phyloP scores from a whole-genome alignment of 2,329 filamentous ascomycete species.

The Hymenoscyphus linearis region DNA sequence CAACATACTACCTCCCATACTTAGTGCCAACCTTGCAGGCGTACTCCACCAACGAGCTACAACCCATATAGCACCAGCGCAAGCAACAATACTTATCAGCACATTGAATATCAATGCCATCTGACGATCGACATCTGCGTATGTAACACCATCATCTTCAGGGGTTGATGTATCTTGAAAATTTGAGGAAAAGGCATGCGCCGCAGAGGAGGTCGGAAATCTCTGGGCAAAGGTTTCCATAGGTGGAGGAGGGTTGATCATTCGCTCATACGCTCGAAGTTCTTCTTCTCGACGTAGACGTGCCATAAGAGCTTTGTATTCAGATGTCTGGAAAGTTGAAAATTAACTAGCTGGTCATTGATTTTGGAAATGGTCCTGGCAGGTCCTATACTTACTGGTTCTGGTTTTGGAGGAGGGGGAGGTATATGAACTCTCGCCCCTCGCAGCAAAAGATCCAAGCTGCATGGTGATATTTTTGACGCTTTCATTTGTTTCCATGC shows the following conservation, averaged over 20 bases:
- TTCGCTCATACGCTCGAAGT: slow-evolving; percentile 72
- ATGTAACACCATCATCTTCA: slow-evolving; percentile 60
- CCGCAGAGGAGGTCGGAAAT: slow-evolving; percentile 48
- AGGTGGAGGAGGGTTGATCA: slow-evolving; percentile 58
- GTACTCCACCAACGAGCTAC: slow-evolving; percentile 70
- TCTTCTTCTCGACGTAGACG: slow-evolving; percentile 80
- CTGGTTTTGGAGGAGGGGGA: slow-evolving; percentile 74
- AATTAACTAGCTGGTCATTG: slow-evolving; percentile 7
- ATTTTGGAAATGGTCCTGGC: not conserved
- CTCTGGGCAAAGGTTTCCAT: slow-evolving; percentile 55
- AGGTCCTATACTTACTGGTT: slow-evolving; percentile 54
- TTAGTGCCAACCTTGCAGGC: slow-evolving; percentile 63
- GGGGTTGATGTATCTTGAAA: slow-evolving; percentile 33
- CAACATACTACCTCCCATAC: slow-evolving; percentile 62
- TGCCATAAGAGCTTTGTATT: slow-evolving; percentile 86
- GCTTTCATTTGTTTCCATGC: slow-evolving; percentile 50
- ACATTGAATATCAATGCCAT: slow-evolving; percentile 85
- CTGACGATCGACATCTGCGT: slow-evolving; percentile 73
- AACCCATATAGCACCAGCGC: slow-evolving; percentile 73
- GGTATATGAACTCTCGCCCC: slow-evolving; percentile 69
- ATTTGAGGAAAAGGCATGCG: slow-evolving; percentile 49
- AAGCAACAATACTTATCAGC: slow-evolving; percentile 76
- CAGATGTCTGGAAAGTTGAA: slow-evolving; percentile 50
- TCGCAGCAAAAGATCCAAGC: slow-evolving; percentile 65
- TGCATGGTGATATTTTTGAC: slow-evolving; percentile 34